Evolutionary conservation across 75 land plant genomes (phyloP).

Genomic region (Gnetum montanum): DNA sequence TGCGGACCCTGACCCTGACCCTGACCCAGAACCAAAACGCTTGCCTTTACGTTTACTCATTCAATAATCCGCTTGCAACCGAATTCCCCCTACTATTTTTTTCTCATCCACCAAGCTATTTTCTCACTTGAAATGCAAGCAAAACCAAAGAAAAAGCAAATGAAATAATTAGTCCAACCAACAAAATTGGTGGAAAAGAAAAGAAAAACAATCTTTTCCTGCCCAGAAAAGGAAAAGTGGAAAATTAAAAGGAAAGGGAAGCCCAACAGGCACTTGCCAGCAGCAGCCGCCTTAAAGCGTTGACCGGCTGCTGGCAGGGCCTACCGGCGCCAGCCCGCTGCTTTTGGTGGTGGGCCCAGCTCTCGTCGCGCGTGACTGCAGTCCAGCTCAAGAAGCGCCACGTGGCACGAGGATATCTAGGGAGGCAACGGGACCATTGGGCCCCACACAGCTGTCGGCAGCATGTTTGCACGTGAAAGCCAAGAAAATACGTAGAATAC

Average conservation of each 20-base stretch:
- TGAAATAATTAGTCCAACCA: neutral
- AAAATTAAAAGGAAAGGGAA: neutral
- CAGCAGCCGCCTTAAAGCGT: neutral
- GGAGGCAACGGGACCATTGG: slow-evolving; percentile 1
- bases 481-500: too few relatives aligned
- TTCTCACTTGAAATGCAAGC: neutral
- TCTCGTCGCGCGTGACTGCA: neutral
- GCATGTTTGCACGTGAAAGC: too few relatives aligned
- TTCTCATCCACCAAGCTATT: neutral
- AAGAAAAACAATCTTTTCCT: neutral
- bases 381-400: slow-evolving; percentile 4
- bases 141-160: neutral
- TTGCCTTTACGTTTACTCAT: too few relatives aligned
- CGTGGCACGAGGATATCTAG: slow-evolving; percentile 7
- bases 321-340: too few relatives aligned
- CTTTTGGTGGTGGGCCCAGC: neutral
- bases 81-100: too few relatives aligned
- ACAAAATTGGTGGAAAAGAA: neutral
- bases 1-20: too few relatives aligned
- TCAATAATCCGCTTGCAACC: too few relatives aligned
- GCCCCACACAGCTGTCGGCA: slow-evolving; percentile 1
- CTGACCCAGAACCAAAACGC: too few relatives aligned
- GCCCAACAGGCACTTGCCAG: neutral
- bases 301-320: neutral
- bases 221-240: neutral